Conservation (phyloP, 805 yeast species). For the Wickerhamiella vanderwaltii region DNA sequence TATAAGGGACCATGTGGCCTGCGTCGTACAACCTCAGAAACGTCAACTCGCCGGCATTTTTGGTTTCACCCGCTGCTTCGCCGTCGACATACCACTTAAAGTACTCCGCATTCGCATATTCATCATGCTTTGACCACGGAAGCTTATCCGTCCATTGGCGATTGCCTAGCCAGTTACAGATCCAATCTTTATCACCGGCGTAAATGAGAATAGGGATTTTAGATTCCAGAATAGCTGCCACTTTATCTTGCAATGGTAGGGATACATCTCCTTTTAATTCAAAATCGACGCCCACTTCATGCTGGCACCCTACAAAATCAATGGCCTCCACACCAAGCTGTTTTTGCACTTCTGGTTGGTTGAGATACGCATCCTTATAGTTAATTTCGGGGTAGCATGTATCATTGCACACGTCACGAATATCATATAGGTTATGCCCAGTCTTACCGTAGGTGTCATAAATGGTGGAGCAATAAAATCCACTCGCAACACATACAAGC, state of each 20-base stretch:
- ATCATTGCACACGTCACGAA: constrained; percentile 66
- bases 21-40: constrained; percentile 78
- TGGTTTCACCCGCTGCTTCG: constrained; percentile 52
- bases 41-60: constrained; percentile 59
- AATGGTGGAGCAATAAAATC: constrained; percentile 71
- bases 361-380: constrained; percentile 63
- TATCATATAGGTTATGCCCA: constrained; percentile 85
- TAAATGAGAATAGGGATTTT: constrained; percentile 75
- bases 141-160: constrained; percentile 67
- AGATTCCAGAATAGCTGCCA: constrained; percentile 56
- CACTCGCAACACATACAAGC: constrained; percentile 85
- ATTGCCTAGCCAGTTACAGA: constrained; percentile 95
- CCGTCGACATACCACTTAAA: constrained; percentile 33
- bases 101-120: constrained; percentile 35
- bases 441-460: constrained; percentile 72
- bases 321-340: constrained; percentile 76
- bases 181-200: constrained; percentile 93
- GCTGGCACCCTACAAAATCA: constrained; percentile 43
- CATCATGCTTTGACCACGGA: constrained; percentile 50
- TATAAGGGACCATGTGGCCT: constrained; percentile 93
- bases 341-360: constrained; percentile 57
- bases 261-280: constrained; percentile 82
- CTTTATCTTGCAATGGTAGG: constrained; percentile 71
- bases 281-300: constrained; percentile 67
- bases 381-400: constrained; percentile 66